Base-by-base conservation (phyloP, 2,329 filamentous ascomycete genomes). In the Trichoderma semiorbis region DNA sequence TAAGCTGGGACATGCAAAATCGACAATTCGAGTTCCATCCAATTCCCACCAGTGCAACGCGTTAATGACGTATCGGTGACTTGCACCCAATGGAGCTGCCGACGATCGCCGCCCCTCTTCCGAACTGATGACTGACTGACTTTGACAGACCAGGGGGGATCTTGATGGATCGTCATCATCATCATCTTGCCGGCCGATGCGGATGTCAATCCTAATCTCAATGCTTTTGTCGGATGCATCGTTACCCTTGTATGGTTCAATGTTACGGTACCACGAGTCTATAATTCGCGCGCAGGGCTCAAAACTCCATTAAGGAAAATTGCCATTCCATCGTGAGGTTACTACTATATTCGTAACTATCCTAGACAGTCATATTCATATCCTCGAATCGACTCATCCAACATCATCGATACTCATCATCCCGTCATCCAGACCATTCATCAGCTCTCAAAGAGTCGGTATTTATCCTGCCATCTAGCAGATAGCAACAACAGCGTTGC, bases 321-420 rank as follows among this genome's bases (percentile, higher is more conserved):
- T 53, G 36, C 50, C 36, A 28, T 60, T 39, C 36, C 18, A 24
- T 14, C 26, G 26, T 47, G 12, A 32, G 58, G 34, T 30, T 26
- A 66, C 53, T 68, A 68, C 53, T 68, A 68, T 68, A 68, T 68
- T 68, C 55, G 24, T 58, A n/a, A 43, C 39, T 68, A 68, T 68
- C 65, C 65, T 68, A 60, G 65, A 68, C 24, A 26, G 24, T 16
- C 36, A 18, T 18, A 39, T 43, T 43, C 26, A 21, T 28, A 14
- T 21, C 32, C 16, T 26, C 28, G 39, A 21, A 24, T 30, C 14
- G 47, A 14, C 30, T 66, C 36, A 21, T 64, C 61, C 61, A 21
- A 18, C 36, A 53, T 53, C 43, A 50, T 50, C n/a, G 18, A 47
- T 1, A 21, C 18, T 16, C 24, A 50, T n/a, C 21, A 47, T 30